Evolutionary conservation across 2,329 filamentous ascomycete genomes (phyloP).

Genomic region (Penicillium brevicompactum): DNA sequence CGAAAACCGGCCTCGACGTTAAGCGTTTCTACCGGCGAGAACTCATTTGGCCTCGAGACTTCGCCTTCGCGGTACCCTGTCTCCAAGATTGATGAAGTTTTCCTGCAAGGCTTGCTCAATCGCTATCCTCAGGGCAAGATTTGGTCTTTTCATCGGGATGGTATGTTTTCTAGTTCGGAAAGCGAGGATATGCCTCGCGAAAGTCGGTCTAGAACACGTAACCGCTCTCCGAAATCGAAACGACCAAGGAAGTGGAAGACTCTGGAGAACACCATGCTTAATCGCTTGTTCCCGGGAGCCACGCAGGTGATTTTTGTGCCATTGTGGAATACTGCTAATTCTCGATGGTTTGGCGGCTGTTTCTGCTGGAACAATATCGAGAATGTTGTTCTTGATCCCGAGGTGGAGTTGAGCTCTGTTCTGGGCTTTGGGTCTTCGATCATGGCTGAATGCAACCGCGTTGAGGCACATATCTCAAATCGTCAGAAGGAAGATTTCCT

Average conservation of each 20-base stretch:
- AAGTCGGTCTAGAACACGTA: constrained; percentile 13
- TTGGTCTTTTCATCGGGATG: constrained; percentile 48
- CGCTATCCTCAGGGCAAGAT: constrained; percentile 49
- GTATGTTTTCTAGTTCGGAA: constrained; percentile 44
- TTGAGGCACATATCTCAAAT: constrained; percentile 40
- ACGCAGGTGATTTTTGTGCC: constrained; percentile 52
- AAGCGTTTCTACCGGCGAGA: constrained; percentile 31
- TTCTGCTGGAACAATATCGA: constrained; percentile 43
- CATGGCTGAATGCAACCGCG: constrained; percentile 43
- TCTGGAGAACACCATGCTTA: constrained; percentile 38
- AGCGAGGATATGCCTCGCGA: constrained; percentile 36
- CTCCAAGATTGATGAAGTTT: constrained; percentile 28
- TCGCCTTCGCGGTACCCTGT: constrained; percentile 26
- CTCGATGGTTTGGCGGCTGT: constrained; percentile 48
- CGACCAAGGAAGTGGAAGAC: constrained; percentile 30
- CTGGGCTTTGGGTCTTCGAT: constrained; percentile 42
- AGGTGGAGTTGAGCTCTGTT: constrained; percentile 40
- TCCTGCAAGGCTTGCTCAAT: constrained; percentile 36
- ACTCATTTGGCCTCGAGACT: constrained; percentile 28
- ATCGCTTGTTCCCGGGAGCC: constrained; percentile 49
- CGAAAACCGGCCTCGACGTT: constrained; percentile 26
- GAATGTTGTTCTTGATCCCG: constrained; percentile 33
- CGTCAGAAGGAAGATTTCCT: constrained; percentile 45
- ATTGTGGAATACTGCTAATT: constrained; percentile 51
- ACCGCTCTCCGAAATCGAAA: constrained; percentile 13